These are phyloP conservation scores for Heterobasidion annosum DNA, from an alignment of 1,284 basidiomycete genomes.

Conservation along the genomic window DNA sequence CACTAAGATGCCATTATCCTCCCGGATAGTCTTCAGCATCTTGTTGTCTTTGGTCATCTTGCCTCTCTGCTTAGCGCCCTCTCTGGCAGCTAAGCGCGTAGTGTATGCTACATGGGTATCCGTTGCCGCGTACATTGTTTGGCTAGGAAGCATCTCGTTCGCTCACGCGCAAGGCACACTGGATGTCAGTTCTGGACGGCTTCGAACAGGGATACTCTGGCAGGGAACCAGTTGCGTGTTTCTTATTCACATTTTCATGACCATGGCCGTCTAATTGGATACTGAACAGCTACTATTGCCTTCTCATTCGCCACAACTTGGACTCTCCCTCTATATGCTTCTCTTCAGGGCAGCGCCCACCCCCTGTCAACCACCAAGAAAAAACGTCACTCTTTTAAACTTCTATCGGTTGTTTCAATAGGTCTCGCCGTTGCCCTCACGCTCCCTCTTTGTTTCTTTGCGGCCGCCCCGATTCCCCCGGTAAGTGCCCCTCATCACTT, in stretches of 20 bases:
- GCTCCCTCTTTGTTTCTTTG: conserved; percentile 49
- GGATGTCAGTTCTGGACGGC: conserved; percentile 25
- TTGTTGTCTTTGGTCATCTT: conserved; percentile 32
- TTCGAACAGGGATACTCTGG: conserved; percentile 44
- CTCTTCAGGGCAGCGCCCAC: conserved; percentile 36
- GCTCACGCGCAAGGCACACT: conserved; percentile 38
- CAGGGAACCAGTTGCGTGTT: conserved; percentile 45
- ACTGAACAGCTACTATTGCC: conserved; percentile 34
- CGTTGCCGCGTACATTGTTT: conserved; percentile 44
- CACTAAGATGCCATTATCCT: conserved; percentile 17
- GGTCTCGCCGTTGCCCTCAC: conserved; percentile 38
- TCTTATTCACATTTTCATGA: background rate
- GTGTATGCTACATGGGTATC: conserved; percentile 51
- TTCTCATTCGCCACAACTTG: conserved; percentile 59
- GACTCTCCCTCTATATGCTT: conserved; percentile 55
- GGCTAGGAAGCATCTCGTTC: conserved; percentile 44
- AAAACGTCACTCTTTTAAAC: conserved; percentile 45
- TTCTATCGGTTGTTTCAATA: conserved; percentile 44
- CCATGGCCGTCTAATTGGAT: background rate
- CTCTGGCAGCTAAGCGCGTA: conserved; percentile 41
- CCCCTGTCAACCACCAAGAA: conserved; percentile 31
- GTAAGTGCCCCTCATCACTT: conserved; percentile 22
- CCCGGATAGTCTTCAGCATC: conserved; percentile 26
- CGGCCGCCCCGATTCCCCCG: conserved; percentile 30
- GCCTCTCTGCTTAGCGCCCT: conserved; percentile 42